phyloP scores from a whole-genome alignment of 2,329 filamentous ascomycete species.

The Scedosporium dehoogii region DNA sequence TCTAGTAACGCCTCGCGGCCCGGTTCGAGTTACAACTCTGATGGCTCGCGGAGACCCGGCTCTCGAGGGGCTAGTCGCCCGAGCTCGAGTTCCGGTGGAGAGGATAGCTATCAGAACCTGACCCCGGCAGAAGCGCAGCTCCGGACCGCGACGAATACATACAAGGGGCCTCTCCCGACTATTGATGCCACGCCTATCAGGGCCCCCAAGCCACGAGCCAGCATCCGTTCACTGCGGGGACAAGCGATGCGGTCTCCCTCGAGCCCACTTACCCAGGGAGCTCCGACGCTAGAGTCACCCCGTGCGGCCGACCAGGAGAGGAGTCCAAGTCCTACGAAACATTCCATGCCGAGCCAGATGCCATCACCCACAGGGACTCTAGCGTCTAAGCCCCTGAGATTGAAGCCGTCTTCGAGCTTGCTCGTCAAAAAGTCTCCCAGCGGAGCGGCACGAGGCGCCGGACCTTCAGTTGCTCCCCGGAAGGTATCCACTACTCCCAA shows the following conservation, averaged over 20 bases:
- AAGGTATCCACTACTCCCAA: constrained; percentile 8
- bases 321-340: constrained; percentile 6
- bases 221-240: neutral
- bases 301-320: neutral
- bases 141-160: constrained; percentile 32
- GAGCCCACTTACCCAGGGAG: neutral
- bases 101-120: constrained; percentile 17
- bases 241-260: constrained; percentile 1
- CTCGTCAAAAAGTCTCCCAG: constrained; percentile 2
- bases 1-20: constrained; percentile 37
- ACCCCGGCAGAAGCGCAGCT: constrained; percentile 25
- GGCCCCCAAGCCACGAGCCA: constrained; percentile 12
- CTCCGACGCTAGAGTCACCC: constrained; percentile 15
- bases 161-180: constrained; percentile 30
- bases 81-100: constrained; percentile 42
- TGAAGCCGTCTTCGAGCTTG: constrained; percentile 1
- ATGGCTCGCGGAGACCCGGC: constrained; percentile 40
- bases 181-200: constrained; percentile 34
- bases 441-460: neutral
- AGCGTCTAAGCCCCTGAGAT: neutral
- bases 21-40: constrained; percentile 52
- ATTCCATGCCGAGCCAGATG: neutral
- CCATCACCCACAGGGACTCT: neutral
- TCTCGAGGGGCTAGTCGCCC: constrained; percentile 43
- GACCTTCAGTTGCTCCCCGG: constrained; percentile 13